Conservation (phyloP, 768 basidiomycete genomes). For the Panellus pusillus region DNA sequence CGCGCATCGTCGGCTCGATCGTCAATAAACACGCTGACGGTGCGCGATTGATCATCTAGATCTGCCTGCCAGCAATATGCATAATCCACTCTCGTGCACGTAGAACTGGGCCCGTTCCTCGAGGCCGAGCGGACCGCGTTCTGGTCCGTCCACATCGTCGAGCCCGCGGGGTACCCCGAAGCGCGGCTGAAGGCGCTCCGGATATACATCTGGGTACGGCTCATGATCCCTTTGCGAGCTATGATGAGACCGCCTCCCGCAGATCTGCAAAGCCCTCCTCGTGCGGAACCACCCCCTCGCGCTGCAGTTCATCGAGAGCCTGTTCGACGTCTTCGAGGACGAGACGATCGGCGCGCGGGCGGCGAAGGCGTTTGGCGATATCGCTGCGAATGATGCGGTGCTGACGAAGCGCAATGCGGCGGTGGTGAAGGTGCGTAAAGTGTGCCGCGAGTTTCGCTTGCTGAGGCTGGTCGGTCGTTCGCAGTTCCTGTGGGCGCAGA, state of each 20-base stretch:
- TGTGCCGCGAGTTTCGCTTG: too few relatives aligned
- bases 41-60: constrained; percentile 34
- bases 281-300: constrained; percentile 69
- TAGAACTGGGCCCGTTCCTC: constrained; percentile 52
- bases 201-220: constrained; percentile 70
- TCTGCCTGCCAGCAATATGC: background rate
- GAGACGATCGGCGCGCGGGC: constrained; percentile 64
- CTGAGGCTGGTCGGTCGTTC: background rate
- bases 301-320: constrained; percentile 52
- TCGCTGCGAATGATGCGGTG: constrained; percentile 59
- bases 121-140: constrained; percentile 42
- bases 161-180: constrained; percentile 29
- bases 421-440: constrained; percentile 81
- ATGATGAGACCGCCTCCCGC: background rate
- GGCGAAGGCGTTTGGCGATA: constrained; percentile 70
- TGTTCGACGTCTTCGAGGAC: constrained; percentile 76
- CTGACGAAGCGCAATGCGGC: constrained; percentile 80
- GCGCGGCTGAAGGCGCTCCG: constrained; percentile 52
- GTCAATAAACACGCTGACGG: constrained; percentile 79
- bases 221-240: background rate
- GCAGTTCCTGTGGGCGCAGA: constrained; percentile 75
- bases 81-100: background rate
- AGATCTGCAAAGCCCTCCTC: constrained; percentile 82
- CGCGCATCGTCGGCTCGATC: constrained; percentile 62
- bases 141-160: constrained; percentile 49